Conservation (phyloP, 768 basidiomycete species). For the Exidia glandulosa region DNA sequence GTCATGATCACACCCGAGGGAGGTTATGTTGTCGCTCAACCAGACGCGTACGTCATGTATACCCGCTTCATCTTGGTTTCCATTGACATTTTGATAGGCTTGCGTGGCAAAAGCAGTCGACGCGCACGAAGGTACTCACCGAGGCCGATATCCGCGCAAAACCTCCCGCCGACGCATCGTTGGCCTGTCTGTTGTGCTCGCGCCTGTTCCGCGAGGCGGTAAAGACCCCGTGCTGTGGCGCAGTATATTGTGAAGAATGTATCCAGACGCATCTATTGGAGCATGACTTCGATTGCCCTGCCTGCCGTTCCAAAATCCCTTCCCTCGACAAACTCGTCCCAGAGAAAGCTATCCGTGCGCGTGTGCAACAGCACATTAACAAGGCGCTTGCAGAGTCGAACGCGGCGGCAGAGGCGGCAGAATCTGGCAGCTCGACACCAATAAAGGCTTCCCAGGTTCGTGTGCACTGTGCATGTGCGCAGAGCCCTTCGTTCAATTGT, state of each 20-base stretch:
- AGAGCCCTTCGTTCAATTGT: slow-evolving; percentile 1
- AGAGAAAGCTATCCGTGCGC: slow-evolving; percentile 71
- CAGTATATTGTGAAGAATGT: slow-evolving; percentile 91
- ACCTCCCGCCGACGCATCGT: slow-evolving; percentile 61
- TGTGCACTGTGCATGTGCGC: slow-evolving; percentile 6
- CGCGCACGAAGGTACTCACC: slow-evolving; percentile 68
- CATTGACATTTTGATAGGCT: slow-evolving; percentile 37
- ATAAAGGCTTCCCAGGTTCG: slow-evolving; percentile 9
- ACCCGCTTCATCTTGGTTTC: neutral
- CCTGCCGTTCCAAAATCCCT: slow-evolving; percentile 77
- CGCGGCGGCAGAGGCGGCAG: slow-evolving; percentile 39
- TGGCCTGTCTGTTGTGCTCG: slow-evolving; percentile 86
- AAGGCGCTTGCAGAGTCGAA: slow-evolving; percentile 44
- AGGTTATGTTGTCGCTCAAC: slow-evolving; percentile 93
- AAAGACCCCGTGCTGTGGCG: slow-evolving; percentile 90
- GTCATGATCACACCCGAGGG: slow-evolving; percentile 99
- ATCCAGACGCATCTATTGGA: slow-evolving; percentile 90
- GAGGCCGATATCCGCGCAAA: slow-evolving; percentile 80
- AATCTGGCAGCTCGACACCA: neutral
- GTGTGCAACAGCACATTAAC: slow-evolving; percentile 74
- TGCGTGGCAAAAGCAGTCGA: slow-evolving; percentile 90
- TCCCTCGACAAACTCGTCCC: slow-evolving; percentile 77
- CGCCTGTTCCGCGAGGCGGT: slow-evolving; percentile 90
- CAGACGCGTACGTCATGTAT: slow-evolving; percentile 66
- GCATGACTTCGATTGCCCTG: slow-evolving; percentile 89